Percentiles rank a stretch among this genome's conserved stretches.
Evolutionary conservation across 345 rosid species (phyloP).

Genomic region (Pistacia vera): DNA sequence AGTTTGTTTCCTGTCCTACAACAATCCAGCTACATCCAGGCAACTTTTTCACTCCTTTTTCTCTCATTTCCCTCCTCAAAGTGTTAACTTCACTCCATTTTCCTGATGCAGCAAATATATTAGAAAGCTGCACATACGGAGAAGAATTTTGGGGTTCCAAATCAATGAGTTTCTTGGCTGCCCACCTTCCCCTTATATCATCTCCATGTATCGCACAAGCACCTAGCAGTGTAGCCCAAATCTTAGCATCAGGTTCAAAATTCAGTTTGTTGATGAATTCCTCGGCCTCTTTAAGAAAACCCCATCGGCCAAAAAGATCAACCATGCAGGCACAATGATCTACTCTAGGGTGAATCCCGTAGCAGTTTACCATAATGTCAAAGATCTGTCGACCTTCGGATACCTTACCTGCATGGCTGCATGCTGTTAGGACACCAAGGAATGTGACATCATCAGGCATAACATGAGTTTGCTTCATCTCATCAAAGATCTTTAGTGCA

Average conservation of each 20-base stretch:
- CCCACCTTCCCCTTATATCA: slow-evolving; percentile 65
- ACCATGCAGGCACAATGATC: slow-evolving; percentile 91
- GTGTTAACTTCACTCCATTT: slow-evolving; percentile 74
- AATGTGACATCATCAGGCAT: slow-evolving; percentile 85
- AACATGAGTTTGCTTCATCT: slow-evolving; percentile 62
- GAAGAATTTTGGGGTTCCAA: slow-evolving; percentile 82
- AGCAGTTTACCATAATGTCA: slow-evolving; percentile 62
- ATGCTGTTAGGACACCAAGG: slow-evolving; percentile 91
- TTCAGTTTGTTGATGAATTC: slow-evolving; percentile 60
- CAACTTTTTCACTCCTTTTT: slow-evolving; percentile 69
- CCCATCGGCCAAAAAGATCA: slow-evolving; percentile 96
- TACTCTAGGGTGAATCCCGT: slow-evolving; percentile 62
- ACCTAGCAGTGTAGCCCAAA: slow-evolving; percentile 89
- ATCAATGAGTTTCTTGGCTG: slow-evolving; percentile 75
- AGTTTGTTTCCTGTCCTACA: slow-evolving; percentile 52
- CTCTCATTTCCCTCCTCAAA: slow-evolving; percentile 79
- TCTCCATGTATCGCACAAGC: slow-evolving; percentile 89
- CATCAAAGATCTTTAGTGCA: slow-evolving; percentile 57
- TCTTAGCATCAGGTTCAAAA: slow-evolving; percentile 69
- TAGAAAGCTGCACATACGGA: slow-evolving; percentile 78
- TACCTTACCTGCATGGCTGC: slow-evolving; percentile 92
- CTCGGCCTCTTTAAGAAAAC: slow-evolving; percentile 79
- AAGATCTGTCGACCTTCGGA: slow-evolving; percentile 66
- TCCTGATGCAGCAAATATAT: slow-evolving; percentile 82
- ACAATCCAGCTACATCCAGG: slow-evolving; percentile 93